Conservation (phyloP, 306 rosid genomes). For the Acacia melanoxylon region DNA sequence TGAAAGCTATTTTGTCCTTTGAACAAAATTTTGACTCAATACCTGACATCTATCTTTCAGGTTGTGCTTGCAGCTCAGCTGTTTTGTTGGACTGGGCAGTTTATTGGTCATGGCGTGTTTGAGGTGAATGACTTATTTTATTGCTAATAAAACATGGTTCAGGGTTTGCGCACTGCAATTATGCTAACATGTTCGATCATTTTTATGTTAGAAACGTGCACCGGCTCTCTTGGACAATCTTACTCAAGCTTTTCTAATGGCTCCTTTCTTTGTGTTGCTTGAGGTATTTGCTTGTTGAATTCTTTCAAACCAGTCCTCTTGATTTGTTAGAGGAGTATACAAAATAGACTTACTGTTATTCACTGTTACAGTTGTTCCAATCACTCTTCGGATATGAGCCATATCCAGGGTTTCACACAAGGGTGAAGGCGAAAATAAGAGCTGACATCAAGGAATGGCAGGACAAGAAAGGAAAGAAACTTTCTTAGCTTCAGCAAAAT, state of each 20-base stretch:
- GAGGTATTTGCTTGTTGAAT: slow-evolving; percentile 44
- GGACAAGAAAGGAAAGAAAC: slow-evolving; percentile 62
- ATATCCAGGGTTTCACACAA: slow-evolving; percentile 67
- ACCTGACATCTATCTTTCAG: slow-evolving; percentile 40
- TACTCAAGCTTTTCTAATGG: slow-evolving; percentile 82
- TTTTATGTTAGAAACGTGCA: slow-evolving; percentile 70
- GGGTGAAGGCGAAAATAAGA: slow-evolving; percentile 59
- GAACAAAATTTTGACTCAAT: neutral
- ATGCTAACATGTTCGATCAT: neutral
- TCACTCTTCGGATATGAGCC: slow-evolving; percentile 69
- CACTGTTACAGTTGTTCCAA: slow-evolving; percentile 50
- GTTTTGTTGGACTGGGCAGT: slow-evolving; percentile 85
- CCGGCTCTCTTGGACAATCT: slow-evolving; percentile 91
- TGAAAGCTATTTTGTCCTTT: neutral
- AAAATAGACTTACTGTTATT: slow-evolving; percentile 5
- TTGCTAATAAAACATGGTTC: slow-evolving; percentile 1
- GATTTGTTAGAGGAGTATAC: slow-evolving; percentile 46
- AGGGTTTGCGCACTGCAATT: slow-evolving; percentile 4
- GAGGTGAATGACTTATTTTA: slow-evolving; percentile 56
- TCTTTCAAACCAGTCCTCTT: neutral
- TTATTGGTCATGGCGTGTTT: slow-evolving; percentile 86
- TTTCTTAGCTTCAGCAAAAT: slow-evolving; percentile 27
- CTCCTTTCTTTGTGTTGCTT: slow-evolving; percentile 73
- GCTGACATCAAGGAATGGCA: slow-evolving; percentile 65
- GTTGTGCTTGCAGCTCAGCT: slow-evolving; percentile 74